These are phyloP conservation scores for Exophiala viscosa DNA, from an alignment of 2,329 filamentous ascomycete genomes.

Conservation along the genomic window DNA sequence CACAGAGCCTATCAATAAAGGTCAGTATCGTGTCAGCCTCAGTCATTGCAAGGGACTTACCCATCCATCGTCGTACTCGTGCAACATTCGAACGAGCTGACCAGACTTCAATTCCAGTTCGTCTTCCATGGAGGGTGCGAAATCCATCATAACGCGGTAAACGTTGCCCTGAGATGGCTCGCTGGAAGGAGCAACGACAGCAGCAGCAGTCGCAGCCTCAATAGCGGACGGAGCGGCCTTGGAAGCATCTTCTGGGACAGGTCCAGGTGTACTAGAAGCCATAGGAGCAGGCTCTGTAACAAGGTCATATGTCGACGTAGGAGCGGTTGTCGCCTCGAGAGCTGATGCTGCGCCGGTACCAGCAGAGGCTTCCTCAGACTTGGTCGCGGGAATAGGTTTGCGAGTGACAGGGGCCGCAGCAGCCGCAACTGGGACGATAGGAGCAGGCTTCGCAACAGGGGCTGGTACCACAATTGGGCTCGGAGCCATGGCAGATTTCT, in stretches of 20 bases:
- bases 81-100: slow-evolving; percentile 80
- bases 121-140: slow-evolving; percentile 86
- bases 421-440: slow-evolving; percentile 39
- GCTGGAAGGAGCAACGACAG: slow-evolving; percentile 49
- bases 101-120: slow-evolving; percentile 79
- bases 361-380: slow-evolving; percentile 25
- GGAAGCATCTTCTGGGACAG: slow-evolving; percentile 30
- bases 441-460: slow-evolving; percentile 36
- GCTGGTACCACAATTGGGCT: slow-evolving; percentile 27
- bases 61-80: slow-evolving; percentile 99
- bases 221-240: slow-evolving; percentile 46
- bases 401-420: slow-evolving; percentile 38
- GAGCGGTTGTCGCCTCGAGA: slow-evolving; percentile 15
- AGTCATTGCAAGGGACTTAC: slow-evolving; percentile 52
- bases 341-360: slow-evolving; percentile 10
- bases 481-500: slow-evolving; percentile 25
- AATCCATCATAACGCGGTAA: slow-evolving; percentile 91
- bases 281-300: slow-evolving; percentile 61
- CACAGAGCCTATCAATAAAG: slow-evolving; percentile 67
- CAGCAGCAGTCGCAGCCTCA: slow-evolving; percentile 28
- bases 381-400: slow-evolving; percentile 19
- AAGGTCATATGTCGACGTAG: slow-evolving; percentile 50
- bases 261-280: slow-evolving; percentile 44
- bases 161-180: slow-evolving; percentile 60
- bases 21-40: slow-evolving; percentile 32